Conservation (phyloP, 495 filamentous ascomycete species). For the Xylaria acuta region DNA sequence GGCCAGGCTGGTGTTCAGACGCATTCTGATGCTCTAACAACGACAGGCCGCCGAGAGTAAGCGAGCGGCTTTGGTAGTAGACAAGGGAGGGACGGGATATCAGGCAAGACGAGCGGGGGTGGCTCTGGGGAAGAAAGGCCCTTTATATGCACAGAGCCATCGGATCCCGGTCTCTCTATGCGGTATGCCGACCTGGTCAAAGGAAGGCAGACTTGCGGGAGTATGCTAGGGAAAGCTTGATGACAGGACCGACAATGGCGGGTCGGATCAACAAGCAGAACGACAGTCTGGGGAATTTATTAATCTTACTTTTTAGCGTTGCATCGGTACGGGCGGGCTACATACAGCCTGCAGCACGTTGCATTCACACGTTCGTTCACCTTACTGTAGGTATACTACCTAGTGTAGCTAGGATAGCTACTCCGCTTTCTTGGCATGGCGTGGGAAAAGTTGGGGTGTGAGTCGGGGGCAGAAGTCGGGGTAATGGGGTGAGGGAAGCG, state of each 20-base stretch:
- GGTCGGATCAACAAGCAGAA: constrained; percentile 34
- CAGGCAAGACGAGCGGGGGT: background rate
- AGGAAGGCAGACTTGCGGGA: constrained; percentile 1
- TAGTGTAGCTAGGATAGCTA: too few species aligned
- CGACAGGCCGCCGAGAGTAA: background rate
- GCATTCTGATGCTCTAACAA: constrained; percentile 33
- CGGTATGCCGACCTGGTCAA: background rate
- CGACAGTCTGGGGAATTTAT: constrained; percentile 31
- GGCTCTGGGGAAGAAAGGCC: constrained; percentile 8
- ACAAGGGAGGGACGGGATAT: constrained; percentile 6
- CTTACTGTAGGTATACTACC: background rate
- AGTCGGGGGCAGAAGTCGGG: constrained; percentile 32
- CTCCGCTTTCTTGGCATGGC: constrained; percentile 41
- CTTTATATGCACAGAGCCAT: constrained; percentile 9
- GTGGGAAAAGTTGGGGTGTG: constrained; percentile 38
- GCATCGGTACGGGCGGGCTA: constrained; percentile 31
- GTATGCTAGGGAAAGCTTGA: background rate
- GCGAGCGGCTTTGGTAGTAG: background rate
- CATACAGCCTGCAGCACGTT: constrained; percentile 34
- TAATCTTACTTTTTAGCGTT: constrained; percentile 37
- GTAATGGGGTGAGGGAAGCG: background rate
- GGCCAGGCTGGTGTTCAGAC: constrained; percentile 34
- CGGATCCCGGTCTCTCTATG: constrained; percentile 7
- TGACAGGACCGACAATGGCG: background rate
- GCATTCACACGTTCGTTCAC: background rate